Conservation (phyloP, 148 eudicot species). For the Silene latifolia region DNA sequence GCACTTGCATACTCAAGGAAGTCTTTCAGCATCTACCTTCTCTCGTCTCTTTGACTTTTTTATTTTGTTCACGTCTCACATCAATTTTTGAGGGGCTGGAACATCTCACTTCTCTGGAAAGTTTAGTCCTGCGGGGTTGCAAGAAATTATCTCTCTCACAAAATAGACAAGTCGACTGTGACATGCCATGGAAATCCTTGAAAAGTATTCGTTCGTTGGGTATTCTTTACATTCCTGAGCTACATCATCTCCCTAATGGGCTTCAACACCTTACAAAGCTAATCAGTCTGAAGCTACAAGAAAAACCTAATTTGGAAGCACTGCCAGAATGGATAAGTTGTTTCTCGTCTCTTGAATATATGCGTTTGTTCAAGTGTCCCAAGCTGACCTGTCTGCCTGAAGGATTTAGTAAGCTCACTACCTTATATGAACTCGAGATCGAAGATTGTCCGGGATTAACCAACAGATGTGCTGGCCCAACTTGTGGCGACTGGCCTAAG, state of each 20-base stretch:
- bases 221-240: not conserved
- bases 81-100: not conserved
- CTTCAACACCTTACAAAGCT: slow-evolving; percentile 16
- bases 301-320: not conserved
- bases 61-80: not conserved
- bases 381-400: slow-evolving; percentile 23
- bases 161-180: not conserved
- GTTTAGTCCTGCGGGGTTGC: too few relatives aligned
- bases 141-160: too few relatives aligned
- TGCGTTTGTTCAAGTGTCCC: slow-evolving; percentile 8
- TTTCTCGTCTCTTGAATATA: slow-evolving; percentile 10
- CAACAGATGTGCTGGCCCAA: slow-evolving; percentile 11
- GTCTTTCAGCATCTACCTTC: slow-evolving; percentile 3
- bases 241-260: slow-evolving; percentile 19
- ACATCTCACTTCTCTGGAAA: too few relatives aligned
- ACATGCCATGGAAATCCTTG: slow-evolving; percentile 27
- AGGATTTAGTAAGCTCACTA: slow-evolving; percentile 15
- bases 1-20: not conserved
- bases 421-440: slow-evolving; percentile 6
- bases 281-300: not conserved
- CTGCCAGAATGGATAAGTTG: slow-evolving; percentile 22
- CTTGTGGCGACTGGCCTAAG: slow-evolving; percentile 20
- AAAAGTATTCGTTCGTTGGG: slow-evolving; percentile 14
- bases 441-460: not conserved
- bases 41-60: not conserved